Percentiles rank a stretch among this genome's conserved stretches.
phyloP scores from a whole-genome alignment of 2,329 filamentous ascomycete genomes.

The Lecanicillium sp. region DNA sequence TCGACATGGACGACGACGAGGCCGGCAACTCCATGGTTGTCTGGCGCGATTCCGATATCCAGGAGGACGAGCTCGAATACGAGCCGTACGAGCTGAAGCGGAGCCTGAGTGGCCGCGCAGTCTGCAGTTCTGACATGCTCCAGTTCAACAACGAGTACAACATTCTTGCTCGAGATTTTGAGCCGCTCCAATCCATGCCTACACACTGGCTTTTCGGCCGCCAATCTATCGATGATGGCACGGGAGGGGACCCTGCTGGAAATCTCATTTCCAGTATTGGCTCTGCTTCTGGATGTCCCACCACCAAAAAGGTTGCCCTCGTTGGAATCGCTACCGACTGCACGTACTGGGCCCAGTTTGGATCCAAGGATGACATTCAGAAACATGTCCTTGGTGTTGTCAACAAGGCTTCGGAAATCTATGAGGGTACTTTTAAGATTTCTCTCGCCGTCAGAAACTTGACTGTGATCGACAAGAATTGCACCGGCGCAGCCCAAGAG shows the following conservation, averaged over 20 bases:
- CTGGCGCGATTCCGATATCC: constrained; percentile 84
- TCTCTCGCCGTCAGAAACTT: constrained; percentile 84
- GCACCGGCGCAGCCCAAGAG: constrained; percentile 58
- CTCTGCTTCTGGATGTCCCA: constrained; percentile 74
- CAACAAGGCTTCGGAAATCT: constrained; percentile 79
- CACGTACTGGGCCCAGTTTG: constrained; percentile 71
- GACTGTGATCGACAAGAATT: constrained; percentile 66
- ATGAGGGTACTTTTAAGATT: constrained; percentile 90
- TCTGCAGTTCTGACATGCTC: constrained; percentile 69
- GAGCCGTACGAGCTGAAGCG: constrained; percentile 58
- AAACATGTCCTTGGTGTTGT: constrained; percentile 74
- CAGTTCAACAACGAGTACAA: constrained; percentile 72
- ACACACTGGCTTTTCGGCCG: constrained; percentile 63
- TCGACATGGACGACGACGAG: constrained; percentile 38
- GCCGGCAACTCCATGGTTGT: constrained; percentile 75
- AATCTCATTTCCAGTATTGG: constrained; percentile 76
- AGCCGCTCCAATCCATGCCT: constrained; percentile 51
- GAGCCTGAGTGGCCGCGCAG: constrained; percentile 25
- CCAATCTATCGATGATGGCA: constrained; percentile 65
- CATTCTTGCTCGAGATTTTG: constrained; percentile 46
- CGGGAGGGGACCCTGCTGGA: constrained; percentile 62
- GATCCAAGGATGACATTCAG: constrained; percentile 49
- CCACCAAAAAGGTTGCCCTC: constrained; percentile 82
- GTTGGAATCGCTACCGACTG: constrained; percentile 92
- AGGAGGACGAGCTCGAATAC: constrained; percentile 15